phyloP scores from a whole-genome alignment of 2,329 filamentous ascomycete genomes.

The Microdochium paspali region DNA sequence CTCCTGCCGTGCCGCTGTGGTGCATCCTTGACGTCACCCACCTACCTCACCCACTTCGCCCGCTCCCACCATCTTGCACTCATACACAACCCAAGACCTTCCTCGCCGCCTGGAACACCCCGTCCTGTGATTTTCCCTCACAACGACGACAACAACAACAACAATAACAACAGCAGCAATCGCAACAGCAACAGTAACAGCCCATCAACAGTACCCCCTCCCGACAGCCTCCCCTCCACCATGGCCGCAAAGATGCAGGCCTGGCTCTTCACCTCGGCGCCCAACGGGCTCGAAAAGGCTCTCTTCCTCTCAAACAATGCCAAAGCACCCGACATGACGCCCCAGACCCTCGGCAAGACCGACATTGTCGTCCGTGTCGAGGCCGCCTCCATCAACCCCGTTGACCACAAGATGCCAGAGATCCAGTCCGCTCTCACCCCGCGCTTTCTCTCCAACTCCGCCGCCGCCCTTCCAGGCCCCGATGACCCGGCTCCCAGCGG shows the following conservation, averaged over 20 bases:
- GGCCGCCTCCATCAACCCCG: conserved; percentile 46
- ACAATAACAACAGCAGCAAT: too few relatives aligned
- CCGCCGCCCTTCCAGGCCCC: conserved; percentile 25
- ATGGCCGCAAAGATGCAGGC: conserved; percentile 36
- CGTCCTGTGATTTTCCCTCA: too few relatives aligned
- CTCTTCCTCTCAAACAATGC: conserved; percentile 31
- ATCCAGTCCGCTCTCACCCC: conserved; percentile 3
- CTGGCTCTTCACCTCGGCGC: conserved; percentile 42
- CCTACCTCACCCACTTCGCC: too few relatives aligned
- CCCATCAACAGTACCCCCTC: not conserved
- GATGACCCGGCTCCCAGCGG: conserved; percentile 40
- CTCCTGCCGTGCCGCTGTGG: too few relatives aligned
- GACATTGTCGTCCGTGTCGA: conserved; percentile 47
- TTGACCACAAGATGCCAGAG: conserved; percentile 56
- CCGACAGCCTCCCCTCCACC: not conserved
- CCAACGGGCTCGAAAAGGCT: conserved; percentile 40
- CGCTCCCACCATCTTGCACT: too few relatives aligned
- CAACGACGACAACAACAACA: too few relatives aligned
- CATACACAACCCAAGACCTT: too few relatives aligned
- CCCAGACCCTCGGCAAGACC: conserved; percentile 22
- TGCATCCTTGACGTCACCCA: too few relatives aligned
- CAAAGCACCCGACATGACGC: conserved; percentile 27
- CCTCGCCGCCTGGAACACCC: too few relatives aligned
- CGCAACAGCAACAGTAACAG: not conserved
- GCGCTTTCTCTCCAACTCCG: conserved; percentile 20